Conservation (phyloP, 2,329 filamentous ascomycete species). For the Diaporthe caulivora region DNA sequence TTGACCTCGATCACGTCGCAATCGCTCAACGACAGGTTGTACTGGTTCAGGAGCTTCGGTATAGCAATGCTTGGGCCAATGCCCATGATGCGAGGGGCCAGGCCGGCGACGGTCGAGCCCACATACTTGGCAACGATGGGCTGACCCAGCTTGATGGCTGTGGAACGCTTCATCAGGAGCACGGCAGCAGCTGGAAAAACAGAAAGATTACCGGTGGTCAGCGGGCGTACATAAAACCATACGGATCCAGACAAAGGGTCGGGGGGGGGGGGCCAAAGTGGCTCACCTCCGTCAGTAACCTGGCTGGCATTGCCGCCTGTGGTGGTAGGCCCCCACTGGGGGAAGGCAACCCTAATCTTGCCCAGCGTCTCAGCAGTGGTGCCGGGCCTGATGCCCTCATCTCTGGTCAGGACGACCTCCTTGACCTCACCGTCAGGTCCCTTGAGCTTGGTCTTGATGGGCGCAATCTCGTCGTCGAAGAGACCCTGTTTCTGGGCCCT, state of each 20-base stretch:
- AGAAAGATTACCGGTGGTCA: constrained; percentile 29
- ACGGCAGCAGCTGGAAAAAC: constrained; percentile 77
- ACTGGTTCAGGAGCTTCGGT: constrained; percentile 86
- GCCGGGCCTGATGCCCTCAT: constrained; percentile 91
- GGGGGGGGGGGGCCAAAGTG: too few species aligned
- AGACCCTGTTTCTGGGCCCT: constrained; percentile 88
- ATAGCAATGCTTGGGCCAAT: constrained; percentile 83
- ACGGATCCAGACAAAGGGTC: background rate
- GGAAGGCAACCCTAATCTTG: constrained; percentile 93
- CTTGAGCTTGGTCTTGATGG: constrained; percentile 85
- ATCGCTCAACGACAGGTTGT: constrained; percentile 82
- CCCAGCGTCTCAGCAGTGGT: constrained; percentile 85
- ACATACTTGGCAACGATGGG: constrained; percentile 96
- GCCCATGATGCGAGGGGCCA: constrained; percentile 96
- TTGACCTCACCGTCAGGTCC: constrained; percentile 84
- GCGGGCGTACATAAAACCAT: background rate
- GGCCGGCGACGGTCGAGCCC: constrained; percentile 88
- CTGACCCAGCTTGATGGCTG: constrained; percentile 86
- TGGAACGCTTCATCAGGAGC: constrained; percentile 93
- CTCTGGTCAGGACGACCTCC: constrained; percentile 82
- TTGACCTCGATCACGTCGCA: constrained; percentile 94
- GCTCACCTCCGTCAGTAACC: constrained; percentile 87
- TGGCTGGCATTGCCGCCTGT: constrained; percentile 96
- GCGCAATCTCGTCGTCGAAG: constrained; percentile 95
- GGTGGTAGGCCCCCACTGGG: constrained; percentile 86